Conservation (phyloP, 768 basidiomycete species). For the Strobilomyces dryophilus region DNA sequence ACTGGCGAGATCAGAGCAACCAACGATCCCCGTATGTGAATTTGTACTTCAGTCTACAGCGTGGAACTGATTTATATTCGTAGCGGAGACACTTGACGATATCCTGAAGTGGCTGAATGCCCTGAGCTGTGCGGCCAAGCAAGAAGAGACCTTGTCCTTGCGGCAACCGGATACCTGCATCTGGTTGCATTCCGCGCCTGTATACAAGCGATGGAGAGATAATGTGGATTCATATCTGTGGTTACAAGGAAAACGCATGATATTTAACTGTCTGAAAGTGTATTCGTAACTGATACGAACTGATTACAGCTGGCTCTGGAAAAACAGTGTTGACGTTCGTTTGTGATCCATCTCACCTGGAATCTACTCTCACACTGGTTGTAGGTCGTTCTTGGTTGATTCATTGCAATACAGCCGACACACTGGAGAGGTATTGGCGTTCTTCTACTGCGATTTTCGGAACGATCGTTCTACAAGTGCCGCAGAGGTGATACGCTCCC, state of each 20-base stretch:
- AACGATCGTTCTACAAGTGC: not conserved
- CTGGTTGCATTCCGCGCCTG: not conserved
- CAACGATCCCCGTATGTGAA: not conserved
- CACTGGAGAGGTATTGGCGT: too few relatives aligned
- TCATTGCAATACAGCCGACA: too few relatives aligned
- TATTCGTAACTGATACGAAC: not conserved
- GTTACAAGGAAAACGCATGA: not conserved
- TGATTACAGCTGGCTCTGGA: not conserved
- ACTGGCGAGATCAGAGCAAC: not conserved
- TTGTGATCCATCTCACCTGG: too few relatives aligned
- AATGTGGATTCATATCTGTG: not conserved
- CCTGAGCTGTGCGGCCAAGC: conserved; percentile 10
- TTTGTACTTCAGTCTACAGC: too few relatives aligned
- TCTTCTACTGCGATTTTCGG: too few relatives aligned
- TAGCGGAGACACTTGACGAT: conserved; percentile 4
- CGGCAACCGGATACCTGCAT: conserved; percentile 12
- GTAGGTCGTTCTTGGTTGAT: too few relatives aligned
- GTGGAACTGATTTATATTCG: not conserved
- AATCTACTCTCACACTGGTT: too few relatives aligned
- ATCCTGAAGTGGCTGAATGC: conserved; percentile 9
- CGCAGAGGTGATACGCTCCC: not conserved
- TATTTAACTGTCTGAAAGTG: not conserved
- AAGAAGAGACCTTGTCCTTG: conserved; percentile 4
- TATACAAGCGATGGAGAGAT: not conserved
- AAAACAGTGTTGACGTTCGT: too few relatives aligned